These are phyloP conservation scores for Globisporangium ultimum DNA, from an alignment of 352 stramenopile genomes.

Conservation along the genomic window DNA sequence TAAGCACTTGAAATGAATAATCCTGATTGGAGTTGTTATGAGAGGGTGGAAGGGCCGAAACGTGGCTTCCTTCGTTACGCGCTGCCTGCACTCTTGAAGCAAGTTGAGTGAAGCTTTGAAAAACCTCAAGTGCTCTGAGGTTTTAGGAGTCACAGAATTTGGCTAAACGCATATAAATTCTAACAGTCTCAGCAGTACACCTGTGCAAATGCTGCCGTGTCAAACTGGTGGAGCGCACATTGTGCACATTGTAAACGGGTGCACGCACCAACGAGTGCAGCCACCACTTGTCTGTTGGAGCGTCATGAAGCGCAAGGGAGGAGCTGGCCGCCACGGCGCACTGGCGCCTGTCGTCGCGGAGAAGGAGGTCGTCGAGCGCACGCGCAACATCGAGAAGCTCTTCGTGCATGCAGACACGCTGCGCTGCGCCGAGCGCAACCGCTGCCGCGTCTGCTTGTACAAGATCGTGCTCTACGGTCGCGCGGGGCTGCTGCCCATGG, in stretches of 20 bases:
- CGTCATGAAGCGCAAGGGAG: not conserved
- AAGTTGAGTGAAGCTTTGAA: not conserved
- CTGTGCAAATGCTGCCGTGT: not conserved
- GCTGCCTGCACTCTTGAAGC: not conserved
- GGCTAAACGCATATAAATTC: not conserved
- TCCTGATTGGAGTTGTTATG: not conserved
- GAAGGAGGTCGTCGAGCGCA: conserved; percentile 11
- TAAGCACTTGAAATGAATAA: not conserved
- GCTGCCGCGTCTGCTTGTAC: conserved; percentile 86
- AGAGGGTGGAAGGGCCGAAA: not conserved
- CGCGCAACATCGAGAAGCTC: conserved; percentile 52
- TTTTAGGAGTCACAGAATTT: not conserved
- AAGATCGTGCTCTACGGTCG: conserved; percentile 76
- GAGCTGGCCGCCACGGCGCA: not conserved
- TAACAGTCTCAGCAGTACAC: not conserved
- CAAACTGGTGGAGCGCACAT: not conserved
- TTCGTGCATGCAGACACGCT: conserved; percentile 68
- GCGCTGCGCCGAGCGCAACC: conserved; percentile 50
- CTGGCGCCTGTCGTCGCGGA: not conserved
- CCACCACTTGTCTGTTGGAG: too few species aligned
- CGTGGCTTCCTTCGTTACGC: not conserved
- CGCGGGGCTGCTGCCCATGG: conserved; percentile 57
- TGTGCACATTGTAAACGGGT: not conserved
- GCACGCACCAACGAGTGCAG: too few species aligned
- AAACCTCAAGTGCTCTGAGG: not conserved